A percentile compares a stretch with the other conserved stretches of the same genome.
These are phyloP conservation scores for Oryza meridionalis DNA, from an alignment of 176 grass and related monocot genomes.

Conservation along the genomic window DNA sequence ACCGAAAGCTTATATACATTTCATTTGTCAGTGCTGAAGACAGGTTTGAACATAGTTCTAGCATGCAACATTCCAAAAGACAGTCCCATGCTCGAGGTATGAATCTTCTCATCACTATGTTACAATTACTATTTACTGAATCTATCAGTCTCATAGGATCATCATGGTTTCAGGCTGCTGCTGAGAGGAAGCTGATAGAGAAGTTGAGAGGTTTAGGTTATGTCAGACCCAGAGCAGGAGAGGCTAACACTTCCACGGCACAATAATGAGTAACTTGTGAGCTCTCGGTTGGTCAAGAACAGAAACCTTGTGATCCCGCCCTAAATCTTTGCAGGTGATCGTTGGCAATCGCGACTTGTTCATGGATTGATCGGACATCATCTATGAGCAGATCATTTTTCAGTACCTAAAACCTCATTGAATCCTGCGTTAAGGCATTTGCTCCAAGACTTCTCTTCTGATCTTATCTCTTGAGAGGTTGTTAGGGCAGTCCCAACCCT, in stretches of 20 bases:
- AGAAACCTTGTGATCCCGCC: neutral
- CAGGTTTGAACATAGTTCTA: slow-evolving; percentile 74
- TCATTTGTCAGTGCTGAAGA: slow-evolving; percentile 77
- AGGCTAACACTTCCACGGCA: neutral
- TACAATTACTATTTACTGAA: neutral
- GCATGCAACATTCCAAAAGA: slow-evolving; percentile 90
- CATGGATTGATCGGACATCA: neutral
- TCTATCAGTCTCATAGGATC: neutral
- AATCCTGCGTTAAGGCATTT: neutral
- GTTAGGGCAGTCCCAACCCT: no score
- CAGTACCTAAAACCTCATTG: neutral
- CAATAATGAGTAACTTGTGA: slow-evolving; percentile 8
- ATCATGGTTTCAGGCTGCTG: slow-evolving; percentile 62
- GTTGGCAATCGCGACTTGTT: neutral
- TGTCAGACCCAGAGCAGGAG: slow-evolving; percentile 36
- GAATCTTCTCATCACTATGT: neutral
- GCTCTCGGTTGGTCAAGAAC: neutral
- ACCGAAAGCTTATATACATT: neutral
- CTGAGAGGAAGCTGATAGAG: slow-evolving; percentile 80
- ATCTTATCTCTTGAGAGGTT: neutral
- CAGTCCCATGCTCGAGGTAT: slow-evolving; percentile 86
- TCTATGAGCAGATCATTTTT: neutral
- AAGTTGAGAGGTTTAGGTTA: slow-evolving; percentile 79
- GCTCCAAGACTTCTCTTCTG: neutral
- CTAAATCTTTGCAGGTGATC: neutral